Percentiles rank a stretch among this genome's conserved stretches.
Evolutionary conservation across 2,329 filamentous ascomycete species (phyloP).

Genomic region (Penicillium vulpinum): DNA sequence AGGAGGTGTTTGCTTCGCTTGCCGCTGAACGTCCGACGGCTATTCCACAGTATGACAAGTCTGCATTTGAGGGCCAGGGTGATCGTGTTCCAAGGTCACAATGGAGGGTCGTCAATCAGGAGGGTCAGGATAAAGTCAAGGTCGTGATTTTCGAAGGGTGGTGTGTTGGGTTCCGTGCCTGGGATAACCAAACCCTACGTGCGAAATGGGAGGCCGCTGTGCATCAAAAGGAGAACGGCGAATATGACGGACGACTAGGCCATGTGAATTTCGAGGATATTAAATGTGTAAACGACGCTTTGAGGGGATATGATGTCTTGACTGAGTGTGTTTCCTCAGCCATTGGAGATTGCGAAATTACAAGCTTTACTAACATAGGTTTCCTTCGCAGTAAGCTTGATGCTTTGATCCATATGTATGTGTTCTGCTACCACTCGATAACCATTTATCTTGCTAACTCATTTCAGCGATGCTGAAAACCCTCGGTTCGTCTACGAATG

Average conservation of each 20-base stretch:
- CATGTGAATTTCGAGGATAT: conserved; percentile 58
- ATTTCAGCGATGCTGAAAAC: conserved; percentile 66
- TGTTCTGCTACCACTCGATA: neutral
- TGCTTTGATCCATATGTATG: conserved; percentile 64
- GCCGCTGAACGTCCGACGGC: conserved; percentile 52
- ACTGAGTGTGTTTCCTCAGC: conserved; percentile 47
- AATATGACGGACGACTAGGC: conserved; percentile 55
- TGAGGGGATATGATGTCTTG: conserved; percentile 60
- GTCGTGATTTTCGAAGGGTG: conserved; percentile 86
- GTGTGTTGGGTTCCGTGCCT: conserved; percentile 79
- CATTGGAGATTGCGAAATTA: neutral
- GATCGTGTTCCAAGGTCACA: conserved; percentile 65
- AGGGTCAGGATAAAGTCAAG: conserved; percentile 44
- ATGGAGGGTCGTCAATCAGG: conserved; percentile 59
- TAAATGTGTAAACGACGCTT: conserved; percentile 58
- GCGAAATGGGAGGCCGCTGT: conserved; percentile 55
- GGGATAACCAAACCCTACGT: conserved; percentile 57
- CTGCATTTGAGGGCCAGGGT: conserved; percentile 70
- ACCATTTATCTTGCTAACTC: neutral
- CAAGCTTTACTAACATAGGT: conserved; percentile 13
- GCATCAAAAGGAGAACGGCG: conserved; percentile 46
- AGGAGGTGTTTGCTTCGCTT: conserved; percentile 63
- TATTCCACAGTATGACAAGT: conserved; percentile 83
- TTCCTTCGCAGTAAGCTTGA: conserved; percentile 51
- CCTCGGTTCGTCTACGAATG: conserved; percentile 77